Conservation (phyloP, 139 green algal species). For the Gonium pectorale region DNA sequence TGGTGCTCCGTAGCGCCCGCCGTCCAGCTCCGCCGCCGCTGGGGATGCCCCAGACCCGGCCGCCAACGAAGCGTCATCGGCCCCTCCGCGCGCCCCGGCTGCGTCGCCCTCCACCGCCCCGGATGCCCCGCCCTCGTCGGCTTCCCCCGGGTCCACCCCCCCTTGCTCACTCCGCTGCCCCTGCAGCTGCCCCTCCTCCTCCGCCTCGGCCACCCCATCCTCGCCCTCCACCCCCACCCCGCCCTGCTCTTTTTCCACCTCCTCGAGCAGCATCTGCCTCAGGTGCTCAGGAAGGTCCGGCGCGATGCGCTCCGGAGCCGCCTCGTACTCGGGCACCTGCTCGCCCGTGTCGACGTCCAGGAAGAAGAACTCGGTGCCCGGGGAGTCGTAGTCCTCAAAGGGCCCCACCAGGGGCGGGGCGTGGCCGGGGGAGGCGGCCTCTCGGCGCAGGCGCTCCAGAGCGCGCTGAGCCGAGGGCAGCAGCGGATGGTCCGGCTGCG, state of each 20-base stretch:
- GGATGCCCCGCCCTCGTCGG: too few relatives aligned
- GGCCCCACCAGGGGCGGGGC: background rate
- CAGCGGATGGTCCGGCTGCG: constrained; percentile 3
- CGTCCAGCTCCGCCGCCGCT: background rate
- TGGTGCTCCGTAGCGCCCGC: background rate
- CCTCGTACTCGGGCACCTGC: background rate
- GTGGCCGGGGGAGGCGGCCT: background rate
- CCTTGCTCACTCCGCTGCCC: too few relatives aligned
- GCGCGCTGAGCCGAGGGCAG: background rate
- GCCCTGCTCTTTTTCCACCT: background rate
- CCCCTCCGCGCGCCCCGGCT: too few relatives aligned
- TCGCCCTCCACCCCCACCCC: background rate
- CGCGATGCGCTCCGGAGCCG: background rate
- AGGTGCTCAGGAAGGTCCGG: background rate
- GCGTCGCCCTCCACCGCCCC: too few relatives aligned
- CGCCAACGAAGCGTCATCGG: too few relatives aligned
- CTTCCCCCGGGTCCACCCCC: too few relatives aligned
- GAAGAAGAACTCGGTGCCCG: constrained; percentile 18
- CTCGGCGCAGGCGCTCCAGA: background rate
- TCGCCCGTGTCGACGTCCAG: constrained; percentile 1
- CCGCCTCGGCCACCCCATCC: background rate
- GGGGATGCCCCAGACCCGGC: too few relatives aligned
- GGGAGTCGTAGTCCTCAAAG: constrained; percentile 21
- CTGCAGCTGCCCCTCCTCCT: too few relatives aligned
- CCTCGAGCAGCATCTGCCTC: background rate